Evolutionary conservation across 1,139 yeast genomes (phyloP).

Genomic region (Yamadazyma friedrichii): DNA sequence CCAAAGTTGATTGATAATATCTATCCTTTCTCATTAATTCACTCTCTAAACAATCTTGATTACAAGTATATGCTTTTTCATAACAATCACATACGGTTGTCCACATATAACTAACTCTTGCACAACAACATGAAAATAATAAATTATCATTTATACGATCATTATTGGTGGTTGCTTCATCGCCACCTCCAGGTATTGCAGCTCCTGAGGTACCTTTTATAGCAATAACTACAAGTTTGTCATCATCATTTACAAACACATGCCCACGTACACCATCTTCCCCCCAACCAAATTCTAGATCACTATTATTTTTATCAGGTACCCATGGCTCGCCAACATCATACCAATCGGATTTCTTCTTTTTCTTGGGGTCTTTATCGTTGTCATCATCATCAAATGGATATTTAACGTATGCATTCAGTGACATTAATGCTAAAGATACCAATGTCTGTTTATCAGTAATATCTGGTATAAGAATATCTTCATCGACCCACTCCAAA

Average conservation of each 20-base stretch:
- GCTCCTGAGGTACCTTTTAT: constrained; percentile 94
- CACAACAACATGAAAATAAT: constrained; percentile 94
- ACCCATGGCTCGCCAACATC: constrained; percentile 69
- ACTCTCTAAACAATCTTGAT: constrained; percentile 79
- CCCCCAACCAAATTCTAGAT: constrained; percentile 77
- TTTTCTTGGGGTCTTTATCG: constrained; percentile 10
- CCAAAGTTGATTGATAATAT: constrained; percentile 79
- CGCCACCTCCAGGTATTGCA: constrained; percentile 70
- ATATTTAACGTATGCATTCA: constrained; percentile 83
- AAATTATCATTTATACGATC: constrained; percentile 89
- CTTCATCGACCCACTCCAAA: constrained; percentile 55
- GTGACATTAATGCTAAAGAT: constrained; percentile 79
- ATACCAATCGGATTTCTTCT: constrained; percentile 69
- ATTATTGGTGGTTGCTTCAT: constrained; percentile 70
- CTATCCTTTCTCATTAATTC: constrained; percentile 74
- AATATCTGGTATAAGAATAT: constrained; percentile 65
- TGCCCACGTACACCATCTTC: constrained; percentile 87
- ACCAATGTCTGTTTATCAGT: constrained; percentile 71
- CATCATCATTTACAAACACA: constrained; percentile 68
- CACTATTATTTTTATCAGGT: constrained; percentile 33
- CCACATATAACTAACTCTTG: constrained; percentile 90
- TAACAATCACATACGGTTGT: constrained; percentile 95
- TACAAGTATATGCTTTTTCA: constrained; percentile 81
- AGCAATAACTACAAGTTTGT: constrained; percentile 72
- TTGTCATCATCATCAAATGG: constrained; percentile 59